These are phyloP conservation scores for Hirschfeldia incana DNA, from an alignment of 345 rosid genomes.

Conservation along the genomic window DNA sequence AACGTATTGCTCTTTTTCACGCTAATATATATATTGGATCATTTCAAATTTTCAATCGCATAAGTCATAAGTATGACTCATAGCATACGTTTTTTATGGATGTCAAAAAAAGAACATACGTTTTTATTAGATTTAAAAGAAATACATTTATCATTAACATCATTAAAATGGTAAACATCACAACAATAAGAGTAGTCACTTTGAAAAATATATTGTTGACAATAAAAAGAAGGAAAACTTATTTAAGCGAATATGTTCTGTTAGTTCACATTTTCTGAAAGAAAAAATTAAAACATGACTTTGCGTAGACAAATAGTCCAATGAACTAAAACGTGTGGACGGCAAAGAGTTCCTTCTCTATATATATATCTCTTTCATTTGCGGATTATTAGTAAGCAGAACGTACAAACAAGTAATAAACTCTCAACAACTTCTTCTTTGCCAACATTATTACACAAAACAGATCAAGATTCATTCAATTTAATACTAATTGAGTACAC, in stretches of 20 bases:
- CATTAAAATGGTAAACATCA: neutral
- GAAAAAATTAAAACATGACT: neutral
- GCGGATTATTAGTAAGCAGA: neutral
- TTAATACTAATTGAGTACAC: neutral
- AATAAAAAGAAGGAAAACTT: neutral
- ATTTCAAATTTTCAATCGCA: no score
- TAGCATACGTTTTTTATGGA: neutral
- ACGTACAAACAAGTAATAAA: neutral
- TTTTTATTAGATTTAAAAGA: neutral
- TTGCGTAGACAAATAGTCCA: neutral
- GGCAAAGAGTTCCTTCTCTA: neutral
- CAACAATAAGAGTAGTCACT: neutral
- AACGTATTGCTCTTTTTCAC: constrained; percentile 9
- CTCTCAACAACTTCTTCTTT: neutral
- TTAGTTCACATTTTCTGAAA: neutral
- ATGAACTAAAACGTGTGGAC: neutral
- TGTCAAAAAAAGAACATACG: no score
- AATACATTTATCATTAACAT: neutral
- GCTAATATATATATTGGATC: neutral
- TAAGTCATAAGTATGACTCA: no score
- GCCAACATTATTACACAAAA: neutral
- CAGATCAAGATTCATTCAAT: neutral
- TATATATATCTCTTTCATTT: neutral
- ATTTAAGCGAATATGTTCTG: neutral
- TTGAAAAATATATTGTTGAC: neutral